phyloP scores from a whole-genome alignment of 83 land plant species.

The Picea abies region DNA sequence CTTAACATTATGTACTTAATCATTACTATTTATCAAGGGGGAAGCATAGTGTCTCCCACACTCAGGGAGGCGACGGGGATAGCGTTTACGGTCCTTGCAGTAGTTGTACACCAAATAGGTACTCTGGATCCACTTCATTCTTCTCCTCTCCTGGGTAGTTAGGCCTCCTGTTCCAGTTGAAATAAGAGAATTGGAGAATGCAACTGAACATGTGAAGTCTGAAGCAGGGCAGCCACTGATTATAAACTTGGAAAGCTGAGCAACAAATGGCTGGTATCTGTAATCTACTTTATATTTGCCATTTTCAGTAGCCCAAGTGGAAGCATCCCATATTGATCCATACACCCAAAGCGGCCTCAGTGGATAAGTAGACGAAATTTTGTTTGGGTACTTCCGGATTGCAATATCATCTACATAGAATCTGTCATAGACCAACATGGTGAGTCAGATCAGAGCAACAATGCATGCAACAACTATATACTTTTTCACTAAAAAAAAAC shows the following conservation, averaged over 20 bases:
- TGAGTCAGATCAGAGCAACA: too few relatives aligned
- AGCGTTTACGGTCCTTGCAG: slow-evolving; percentile 16
- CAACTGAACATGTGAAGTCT: neutral
- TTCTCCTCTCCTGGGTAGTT: neutral
- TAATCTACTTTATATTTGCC: slow-evolving; percentile 29
- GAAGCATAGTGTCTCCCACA: slow-evolving; percentile 7
- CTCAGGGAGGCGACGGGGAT: slow-evolving; percentile 16
- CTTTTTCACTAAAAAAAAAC: too few relatives aligned
- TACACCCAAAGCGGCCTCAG: slow-evolving; percentile 31
- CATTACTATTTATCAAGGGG: too few relatives aligned
- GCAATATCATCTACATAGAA: slow-evolving; percentile 44
- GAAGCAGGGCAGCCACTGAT: slow-evolving; percentile 25
- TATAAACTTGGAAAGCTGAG: slow-evolving; percentile 13
- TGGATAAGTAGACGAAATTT: slow-evolving; percentile 25
- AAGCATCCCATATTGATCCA: slow-evolving; percentile 39
- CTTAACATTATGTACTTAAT: too few relatives aligned
- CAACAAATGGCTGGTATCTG: slow-evolving; percentile 28
- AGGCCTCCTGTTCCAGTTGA: slow-evolving; percentile 2
- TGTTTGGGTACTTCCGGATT: slow-evolving; percentile 29
- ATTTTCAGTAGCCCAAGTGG: slow-evolving; percentile 35
- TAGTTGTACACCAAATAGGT: slow-evolving; percentile 15
- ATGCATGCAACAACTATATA: too few relatives aligned
- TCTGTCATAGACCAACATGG: slow-evolving; percentile 18
- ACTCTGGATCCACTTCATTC: slow-evolving; percentile 6
- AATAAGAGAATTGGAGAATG: neutral